Evolutionary conservation across 2,329 filamentous ascomycete genomes (phyloP).

Genomic region (Arthroderma sp.): DNA sequence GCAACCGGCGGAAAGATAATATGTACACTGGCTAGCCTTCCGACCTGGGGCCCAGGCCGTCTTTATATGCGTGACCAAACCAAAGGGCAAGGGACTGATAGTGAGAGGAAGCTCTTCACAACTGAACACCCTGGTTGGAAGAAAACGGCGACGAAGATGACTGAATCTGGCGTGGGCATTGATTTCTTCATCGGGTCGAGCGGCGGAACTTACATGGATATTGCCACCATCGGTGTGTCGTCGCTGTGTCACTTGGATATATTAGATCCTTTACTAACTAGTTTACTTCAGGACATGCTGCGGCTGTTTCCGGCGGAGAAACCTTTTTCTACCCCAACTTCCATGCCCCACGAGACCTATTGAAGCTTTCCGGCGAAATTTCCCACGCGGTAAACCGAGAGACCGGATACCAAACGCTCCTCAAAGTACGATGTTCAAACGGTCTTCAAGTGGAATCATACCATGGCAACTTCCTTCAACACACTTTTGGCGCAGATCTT

Average conservation of each 20-base stretch:
- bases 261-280: constrained; percentile 12
- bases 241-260: neutral
- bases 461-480: constrained; percentile 90
- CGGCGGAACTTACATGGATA: constrained; percentile 78
- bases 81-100: constrained; percentile 72
- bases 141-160: constrained; percentile 77
- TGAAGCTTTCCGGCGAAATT: constrained; percentile 74
- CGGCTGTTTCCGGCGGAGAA: constrained; percentile 84
- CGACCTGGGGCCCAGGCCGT: constrained; percentile 80
- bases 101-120: constrained; percentile 79
- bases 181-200: constrained; percentile 94
- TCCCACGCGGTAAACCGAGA: constrained; percentile 75
- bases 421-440: constrained; percentile 98
- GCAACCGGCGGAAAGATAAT: constrained; percentile 85
- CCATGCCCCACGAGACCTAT: constrained; percentile 68
- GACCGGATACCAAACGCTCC: constrained; percentile 86
- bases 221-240: constrained; percentile 69
- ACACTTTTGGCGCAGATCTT: constrained; percentile 86
- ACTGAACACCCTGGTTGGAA: constrained; percentile 83
- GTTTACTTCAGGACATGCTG: constrained; percentile 52
- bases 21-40: constrained; percentile 73
- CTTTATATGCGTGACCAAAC: constrained; percentile 78
- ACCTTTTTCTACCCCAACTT: constrained; percentile 97
- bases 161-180: constrained; percentile 69
- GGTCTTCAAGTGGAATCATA: constrained; percentile 89